Evolutionary conservation across 345 rosid species (phyloP).

Genomic region (Turritis glabra): DNA sequence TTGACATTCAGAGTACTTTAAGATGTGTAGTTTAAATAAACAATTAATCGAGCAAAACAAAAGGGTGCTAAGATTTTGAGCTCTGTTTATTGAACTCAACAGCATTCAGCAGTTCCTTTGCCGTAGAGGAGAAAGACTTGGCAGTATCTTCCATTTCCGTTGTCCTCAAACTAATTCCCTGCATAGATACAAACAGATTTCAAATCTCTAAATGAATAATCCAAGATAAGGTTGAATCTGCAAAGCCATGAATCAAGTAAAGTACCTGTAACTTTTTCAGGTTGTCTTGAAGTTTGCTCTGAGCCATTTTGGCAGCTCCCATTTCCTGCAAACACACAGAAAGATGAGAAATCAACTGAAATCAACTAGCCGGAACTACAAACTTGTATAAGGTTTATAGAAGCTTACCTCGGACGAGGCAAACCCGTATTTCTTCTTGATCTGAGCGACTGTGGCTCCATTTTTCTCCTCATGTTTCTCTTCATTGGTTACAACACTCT

Average conservation of each 20-base stretch:
- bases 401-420: constrained; percentile 60
- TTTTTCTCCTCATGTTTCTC: constrained; percentile 61
- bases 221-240: not conserved
- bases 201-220: not conserved
- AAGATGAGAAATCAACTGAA: not conserved
- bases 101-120: constrained; percentile 63
- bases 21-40: not conserved
- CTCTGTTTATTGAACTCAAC: constrained; percentile 62
- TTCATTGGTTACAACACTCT: constrained; percentile 49
- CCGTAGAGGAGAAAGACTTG: constrained; percentile 83
- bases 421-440: constrained; percentile 90
- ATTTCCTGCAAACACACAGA: constrained; percentile 52
- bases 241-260: not conserved
- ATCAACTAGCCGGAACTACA: not conserved
- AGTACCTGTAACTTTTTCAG: constrained; percentile 71
- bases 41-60: not conserved
- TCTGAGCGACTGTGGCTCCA: constrained; percentile 63
- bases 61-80: constrained; percentile 31
- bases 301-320: constrained; percentile 73
- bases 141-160: constrained; percentile 86
- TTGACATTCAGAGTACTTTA: not conserved
- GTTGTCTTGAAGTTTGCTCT: constrained; percentile 85
- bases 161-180: constrained; percentile 77
- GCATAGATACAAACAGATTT: constrained; percentile 1
- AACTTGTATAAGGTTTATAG: not conserved